Evolutionary conservation across 345 rosid species (phyloP), one percentile per base, ranked within the genome.

Genomic region (Eutrema heterophyllum): DNA sequence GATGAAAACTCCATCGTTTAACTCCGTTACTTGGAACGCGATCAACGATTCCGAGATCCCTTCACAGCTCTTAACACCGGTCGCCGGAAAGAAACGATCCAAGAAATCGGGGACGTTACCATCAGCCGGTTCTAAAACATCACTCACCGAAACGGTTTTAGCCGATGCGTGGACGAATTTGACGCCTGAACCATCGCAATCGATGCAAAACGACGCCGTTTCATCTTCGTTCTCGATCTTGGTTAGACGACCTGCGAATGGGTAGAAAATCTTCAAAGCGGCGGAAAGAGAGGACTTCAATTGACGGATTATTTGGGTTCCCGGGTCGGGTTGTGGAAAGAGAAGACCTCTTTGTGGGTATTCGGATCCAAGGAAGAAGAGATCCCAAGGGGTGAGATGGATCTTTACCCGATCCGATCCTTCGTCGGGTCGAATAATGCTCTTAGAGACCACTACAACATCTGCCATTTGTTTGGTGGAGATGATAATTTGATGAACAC

Each of bases 1-100:
- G 4, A 83, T 9, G 11, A 77, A 83, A 11, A 80, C 54, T 24
- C 86, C 86, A 64, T 80, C 80, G 0, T 24, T 57, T 29, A 80
- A 46, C 43, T 83, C 80, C 3, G 86, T 83, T 6, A 75, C 74
- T 15, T 83, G 82, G 8, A 80, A 58, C 13, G 73, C 82, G 7
- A 80, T 51, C 52, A 82, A 64, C 2, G 83, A 68, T 9, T 79
- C 50, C 6, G 65, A 58, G 24, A 57, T 38, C 3, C 80, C 80
- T 21, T 82, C 73, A 13, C 16, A 29, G 38, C 74, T 71, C 2
- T 4, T 70, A 44, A 71, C 40, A 18, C 78, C 78, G 30, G 76
- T 82, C 6, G 50, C 63, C 33, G 83, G 78, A 7, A 70, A 82
- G 32, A 82, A 71, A 0, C 65, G 39, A 43, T 15, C 4, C 10